phyloP scores from a whole-genome alignment of 2,329 filamentous ascomycete genomes.

The Monosporascus sp. region DNA sequence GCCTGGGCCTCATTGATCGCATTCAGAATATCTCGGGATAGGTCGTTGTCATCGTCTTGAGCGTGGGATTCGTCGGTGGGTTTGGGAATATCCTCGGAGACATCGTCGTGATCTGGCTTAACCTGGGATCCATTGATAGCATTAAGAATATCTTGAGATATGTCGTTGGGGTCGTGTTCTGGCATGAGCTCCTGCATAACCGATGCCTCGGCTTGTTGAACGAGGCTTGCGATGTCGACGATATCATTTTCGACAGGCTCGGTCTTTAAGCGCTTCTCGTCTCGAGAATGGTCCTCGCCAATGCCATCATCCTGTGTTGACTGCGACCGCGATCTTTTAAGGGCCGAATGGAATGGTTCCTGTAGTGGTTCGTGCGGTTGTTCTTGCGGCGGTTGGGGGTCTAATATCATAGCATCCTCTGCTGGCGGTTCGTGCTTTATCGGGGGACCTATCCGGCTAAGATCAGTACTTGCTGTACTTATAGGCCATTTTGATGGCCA shows the following conservation, averaged over 20 bases:
- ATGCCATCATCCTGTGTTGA: slow-evolving; percentile 11
- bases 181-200: slow-evolving; percentile 22
- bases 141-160: slow-evolving; percentile 3
- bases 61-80: slow-evolving; percentile 3
- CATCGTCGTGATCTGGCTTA: not conserved
- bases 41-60: not conserved
- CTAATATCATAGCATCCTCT: slow-evolving; percentile 18
- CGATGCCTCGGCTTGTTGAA: slow-evolving; percentile 24
- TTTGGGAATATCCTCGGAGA: not conserved
- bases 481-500: too few species aligned
- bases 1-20: slow-evolving; percentile 1
- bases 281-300: slow-evolving; percentile 9
- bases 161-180: not conserved
- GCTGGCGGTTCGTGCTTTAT: slow-evolving; percentile 23
- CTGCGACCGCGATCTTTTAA: slow-evolving; percentile 23
- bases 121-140: slow-evolving; percentile 1
- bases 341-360: slow-evolving; percentile 13
- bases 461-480: slow-evolving; percentile 2
- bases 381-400: not conserved
- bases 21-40: slow-evolving; percentile 3
- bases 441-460: slow-evolving; percentile 18
- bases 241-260: slow-evolving; percentile 13
- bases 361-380: slow-evolving; percentile 6
- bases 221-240: slow-evolving; percentile 23
- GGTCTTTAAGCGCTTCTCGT: slow-evolving; percentile 26